Percentiles rank a stretch among this genome's conserved stretches.
These are phyloP conservation scores for Pseudogymnoascus sp. DNA, from an alignment of 2,329 filamentous ascomycete species.

Conservation along the genomic window DNA sequence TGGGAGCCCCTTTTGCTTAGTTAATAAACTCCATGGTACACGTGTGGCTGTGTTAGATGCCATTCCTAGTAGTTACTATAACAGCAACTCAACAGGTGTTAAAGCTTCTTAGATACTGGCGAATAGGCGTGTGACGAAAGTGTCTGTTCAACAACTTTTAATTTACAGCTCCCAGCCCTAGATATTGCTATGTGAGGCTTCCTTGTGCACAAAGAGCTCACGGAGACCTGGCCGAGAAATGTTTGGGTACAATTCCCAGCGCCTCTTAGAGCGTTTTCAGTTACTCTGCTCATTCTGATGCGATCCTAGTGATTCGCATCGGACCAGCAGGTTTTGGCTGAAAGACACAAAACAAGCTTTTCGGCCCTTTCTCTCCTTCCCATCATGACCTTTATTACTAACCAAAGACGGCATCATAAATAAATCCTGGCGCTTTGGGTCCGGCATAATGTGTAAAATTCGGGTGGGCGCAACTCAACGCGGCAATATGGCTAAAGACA, in stretches of 20 bases:
- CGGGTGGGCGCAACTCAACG: neutral
- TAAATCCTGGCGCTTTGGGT: neutral
- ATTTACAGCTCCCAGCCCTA: neutral
- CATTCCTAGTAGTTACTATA: too few species aligned
- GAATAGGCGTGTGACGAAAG: neutral
- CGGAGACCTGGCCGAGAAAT: too few species aligned
- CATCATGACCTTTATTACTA: neutral
- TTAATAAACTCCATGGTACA: too few species aligned
- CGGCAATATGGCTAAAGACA: conserved; percentile 1
- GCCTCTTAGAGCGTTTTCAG: neutral
- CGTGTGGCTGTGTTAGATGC: too few species aligned
- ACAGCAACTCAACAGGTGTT: neutral
- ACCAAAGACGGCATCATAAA: neutral
- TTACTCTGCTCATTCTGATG: neutral
- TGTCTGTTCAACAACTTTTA: neutral
- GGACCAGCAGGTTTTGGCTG: neutral
- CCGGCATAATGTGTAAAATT: neutral
- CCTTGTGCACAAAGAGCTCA: neutral
- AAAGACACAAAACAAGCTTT: neutral
- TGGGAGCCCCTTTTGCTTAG: too few species aligned
- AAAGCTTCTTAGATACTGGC: neutral
- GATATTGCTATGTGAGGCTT: neutral
- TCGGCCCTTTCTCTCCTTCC: too few species aligned
- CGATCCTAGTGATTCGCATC: neutral
- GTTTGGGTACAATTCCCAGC: neutral